Evolutionary conservation across 2,329 filamentous ascomycete genomes (phyloP), one percentile per base, ranked within the genome.

Genomic region (Talaromyces amestolkiae): DNA sequence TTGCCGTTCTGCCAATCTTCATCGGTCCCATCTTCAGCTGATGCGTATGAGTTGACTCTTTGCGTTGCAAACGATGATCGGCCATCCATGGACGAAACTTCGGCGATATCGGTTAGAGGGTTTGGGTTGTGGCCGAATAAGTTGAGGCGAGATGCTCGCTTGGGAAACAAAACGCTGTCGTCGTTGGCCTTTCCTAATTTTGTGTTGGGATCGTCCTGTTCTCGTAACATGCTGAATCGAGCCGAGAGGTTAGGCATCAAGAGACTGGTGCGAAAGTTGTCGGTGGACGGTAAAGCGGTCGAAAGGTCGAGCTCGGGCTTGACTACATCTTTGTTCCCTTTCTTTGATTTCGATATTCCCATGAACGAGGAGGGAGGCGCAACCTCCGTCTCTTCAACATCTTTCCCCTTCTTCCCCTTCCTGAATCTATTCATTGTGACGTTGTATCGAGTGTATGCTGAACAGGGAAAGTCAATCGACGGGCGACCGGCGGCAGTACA

Each of bases 231-330:
- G 71, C 94, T 98, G 77, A 99, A 99, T 7, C 95, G 89, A 13
- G 93, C 92, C 0, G 94, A 98, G 4, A 99, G 84, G 49, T 93
- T 94, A 0, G 92, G 93, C 94, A 99, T 96, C 68, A 99, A 83
- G 66, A 99, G 81, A 82, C 95, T 98, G 3, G 95, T 99, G 65
- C 95, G 88, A 78, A 99, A 98, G 74, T 98, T 90, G 77, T 98
- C 92, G 56, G 82, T 89, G 0, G 93, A 84, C 1, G 95, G 95
- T 2, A 99, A 82, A 0, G 88, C 93, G 13, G 82, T 82, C 2
- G 87, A 77, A 13, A 98, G 81, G 72, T 98, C 90, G 56, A 97
- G 75, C 66, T 76, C 66, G 81, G 83, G 74, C 89, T 90, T 54
- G 37, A 81, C 79, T 13, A 80, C 78, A 67, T 79, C 73, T 19